Percentiles rank a stretch among this genome's conserved stretches.
These are phyloP conservation scores for Gossypium bickii DNA, from an alignment of 345 rosid species.

Conservation along the genomic window DNA sequence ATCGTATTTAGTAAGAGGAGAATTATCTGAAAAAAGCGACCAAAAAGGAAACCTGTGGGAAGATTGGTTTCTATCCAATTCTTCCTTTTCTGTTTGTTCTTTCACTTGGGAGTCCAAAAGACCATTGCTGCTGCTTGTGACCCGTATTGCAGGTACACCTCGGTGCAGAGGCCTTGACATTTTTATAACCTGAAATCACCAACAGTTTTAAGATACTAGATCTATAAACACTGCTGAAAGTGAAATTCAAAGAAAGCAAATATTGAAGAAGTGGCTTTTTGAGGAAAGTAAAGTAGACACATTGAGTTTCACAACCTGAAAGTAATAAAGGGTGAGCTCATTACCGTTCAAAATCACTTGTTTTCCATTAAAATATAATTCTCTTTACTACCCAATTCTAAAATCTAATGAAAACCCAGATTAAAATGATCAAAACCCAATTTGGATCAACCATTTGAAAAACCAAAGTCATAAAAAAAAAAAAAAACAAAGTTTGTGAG, in stretches of 20 bases:
- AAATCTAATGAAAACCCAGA: constrained; percentile 31
- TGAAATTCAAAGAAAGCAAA: background rate
- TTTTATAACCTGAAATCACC: constrained; percentile 32
- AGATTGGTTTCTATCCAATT: constrained; percentile 50
- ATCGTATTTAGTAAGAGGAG: constrained; percentile 51
- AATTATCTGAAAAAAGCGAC: constrained; percentile 41
- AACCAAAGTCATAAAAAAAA: background rate
- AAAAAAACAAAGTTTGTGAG: background rate
- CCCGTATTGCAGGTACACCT: constrained; percentile 57
- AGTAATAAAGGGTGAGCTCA: constrained; percentile 13
- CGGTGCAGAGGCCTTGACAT: constrained; percentile 85
- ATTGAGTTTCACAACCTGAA: constrained; percentile 5
- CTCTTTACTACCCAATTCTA: constrained; percentile 14
- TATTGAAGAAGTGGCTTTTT: background rate
- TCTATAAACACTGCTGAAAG: constrained; percentile 27
- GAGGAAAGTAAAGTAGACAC: constrained; percentile 16
- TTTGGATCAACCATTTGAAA: constrained; percentile 25
- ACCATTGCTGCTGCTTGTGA: constrained; percentile 56
- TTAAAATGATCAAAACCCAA: constrained; percentile 5
- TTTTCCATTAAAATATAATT: constrained; percentile 14
- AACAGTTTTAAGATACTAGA: constrained; percentile 18
- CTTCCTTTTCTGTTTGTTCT: constrained; percentile 64
- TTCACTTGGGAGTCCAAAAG: constrained; percentile 75
- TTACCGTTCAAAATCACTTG: constrained; percentile 15
- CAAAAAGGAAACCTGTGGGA: constrained; percentile 55